phyloP scores from a whole-genome alignment of 2,329 filamentous ascomycete genomes.

The Sporothrix inflata region DNA sequence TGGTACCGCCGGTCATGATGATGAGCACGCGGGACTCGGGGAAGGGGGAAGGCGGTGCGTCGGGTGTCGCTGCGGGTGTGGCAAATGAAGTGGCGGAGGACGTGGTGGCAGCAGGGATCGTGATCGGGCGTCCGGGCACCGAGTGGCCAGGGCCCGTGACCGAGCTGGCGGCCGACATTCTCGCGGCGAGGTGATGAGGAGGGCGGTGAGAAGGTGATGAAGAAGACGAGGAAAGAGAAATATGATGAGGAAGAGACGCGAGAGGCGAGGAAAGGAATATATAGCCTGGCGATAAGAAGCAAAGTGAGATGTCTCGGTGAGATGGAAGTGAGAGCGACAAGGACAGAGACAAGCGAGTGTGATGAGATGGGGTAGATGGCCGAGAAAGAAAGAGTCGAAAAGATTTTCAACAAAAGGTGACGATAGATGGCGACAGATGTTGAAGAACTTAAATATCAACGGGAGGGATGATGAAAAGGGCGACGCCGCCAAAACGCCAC shows the following conservation, averaged over 20 bases:
- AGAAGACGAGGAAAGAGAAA: neutral
- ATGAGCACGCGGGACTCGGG: conserved; percentile 83
- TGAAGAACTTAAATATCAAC: conserved; percentile 2
- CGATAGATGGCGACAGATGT: neutral
- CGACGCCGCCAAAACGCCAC: neutral
- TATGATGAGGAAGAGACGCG: neutral
- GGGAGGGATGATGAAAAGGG: neutral
- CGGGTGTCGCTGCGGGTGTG: neutral
- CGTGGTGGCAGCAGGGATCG: neutral
- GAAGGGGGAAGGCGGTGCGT: conserved; percentile 38
- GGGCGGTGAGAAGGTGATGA: neutral
- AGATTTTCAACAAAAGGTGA: neutral
- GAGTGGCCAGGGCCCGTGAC: neutral
- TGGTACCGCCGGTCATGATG: conserved; percentile 87
- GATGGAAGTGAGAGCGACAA: neutral
- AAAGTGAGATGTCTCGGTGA: neutral
- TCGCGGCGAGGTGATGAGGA: neutral
- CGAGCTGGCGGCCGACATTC: conserved; percentile 23
- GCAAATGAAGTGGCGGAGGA: neutral
- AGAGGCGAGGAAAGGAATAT: neutral
- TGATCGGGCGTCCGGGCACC: neutral
- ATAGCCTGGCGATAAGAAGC: neutral
- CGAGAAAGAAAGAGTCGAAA: neutral
- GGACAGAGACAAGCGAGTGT: neutral
- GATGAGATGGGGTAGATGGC: neutral